Conservation (phyloP, 2,329 filamentous ascomycete species). For the Stachybotrys echinatus region DNA sequence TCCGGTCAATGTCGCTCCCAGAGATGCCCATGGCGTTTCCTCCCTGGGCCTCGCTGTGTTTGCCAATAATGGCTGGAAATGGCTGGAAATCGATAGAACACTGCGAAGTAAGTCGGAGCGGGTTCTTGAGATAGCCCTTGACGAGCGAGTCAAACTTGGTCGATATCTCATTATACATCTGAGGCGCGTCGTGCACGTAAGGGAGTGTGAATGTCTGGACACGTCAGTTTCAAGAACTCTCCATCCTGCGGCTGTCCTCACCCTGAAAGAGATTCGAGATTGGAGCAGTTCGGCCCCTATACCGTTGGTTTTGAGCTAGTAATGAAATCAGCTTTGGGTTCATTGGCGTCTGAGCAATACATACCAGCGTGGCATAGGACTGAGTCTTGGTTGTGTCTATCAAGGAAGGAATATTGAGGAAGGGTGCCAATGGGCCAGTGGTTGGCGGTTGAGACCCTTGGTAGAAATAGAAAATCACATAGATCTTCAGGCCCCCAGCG, state of each 20-base stretch:
- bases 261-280: conserved; percentile 15
- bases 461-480: conserved; percentile 29
- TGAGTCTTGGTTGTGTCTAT: conserved; percentile 16
- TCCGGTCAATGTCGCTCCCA: conserved; percentile 12
- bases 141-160: conserved; percentile 20
- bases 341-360: no score
- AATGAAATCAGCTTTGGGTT: no score
- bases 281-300: no score
- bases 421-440: conserved; percentile 20
- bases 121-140: conserved; percentile 15
- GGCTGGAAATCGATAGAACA: conserved; percentile 26
- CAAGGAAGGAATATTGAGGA: conserved; percentile 20
- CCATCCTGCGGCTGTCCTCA: no score
- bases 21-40: conserved; percentile 19
- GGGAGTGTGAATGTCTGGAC: conserved; percentile 17
- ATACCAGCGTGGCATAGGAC: conserved; percentile 25
- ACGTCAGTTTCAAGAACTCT: not conserved
- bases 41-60: conserved; percentile 11
- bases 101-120: conserved; percentile 14
- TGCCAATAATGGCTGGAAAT: conserved; percentile 17
- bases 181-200: conserved; percentile 11
- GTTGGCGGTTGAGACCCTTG: conserved; percentile 23
- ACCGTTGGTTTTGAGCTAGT: no score
- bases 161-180: conserved; percentile 27
- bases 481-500: conserved; percentile 11